phyloP scores from a whole-genome alignment of 2,329 filamentous ascomycete genomes.

The Curvularia verruculosa region DNA sequence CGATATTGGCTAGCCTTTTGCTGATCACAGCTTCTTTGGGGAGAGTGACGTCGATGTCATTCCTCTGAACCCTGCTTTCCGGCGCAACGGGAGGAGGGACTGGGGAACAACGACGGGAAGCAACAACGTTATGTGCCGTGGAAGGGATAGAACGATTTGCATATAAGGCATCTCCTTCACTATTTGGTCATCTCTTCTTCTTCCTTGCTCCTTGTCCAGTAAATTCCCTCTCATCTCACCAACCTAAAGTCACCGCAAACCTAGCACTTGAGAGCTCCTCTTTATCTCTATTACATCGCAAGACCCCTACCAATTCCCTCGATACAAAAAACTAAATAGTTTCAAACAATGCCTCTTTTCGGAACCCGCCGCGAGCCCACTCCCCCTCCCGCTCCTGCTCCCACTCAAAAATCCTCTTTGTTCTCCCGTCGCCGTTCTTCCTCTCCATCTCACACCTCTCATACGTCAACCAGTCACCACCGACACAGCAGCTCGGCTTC shows the following conservation, averaged over 20 bases:
- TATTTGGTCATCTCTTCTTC: not conserved
- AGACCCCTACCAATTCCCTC: not conserved
- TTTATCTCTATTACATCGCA: not conserved
- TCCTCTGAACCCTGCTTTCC: constrained; percentile 14
- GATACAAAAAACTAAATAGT: not conserved
- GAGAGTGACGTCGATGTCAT: constrained; percentile 23
- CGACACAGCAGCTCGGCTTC: constrained; percentile 27
- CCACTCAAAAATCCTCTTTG: constrained; percentile 37
- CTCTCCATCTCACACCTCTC: constrained; percentile 20
- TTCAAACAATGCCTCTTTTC: constrained; percentile 47
- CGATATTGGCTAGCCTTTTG: constrained; percentile 3
- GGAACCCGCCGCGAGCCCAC: constrained; percentile 35
- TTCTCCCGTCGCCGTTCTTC: constrained; percentile 49
- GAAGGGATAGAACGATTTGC: not conserved
- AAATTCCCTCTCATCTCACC: not conserved
- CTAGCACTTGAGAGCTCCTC: not conserved
- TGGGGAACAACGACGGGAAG: not conserved
- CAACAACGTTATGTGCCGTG: not conserved
- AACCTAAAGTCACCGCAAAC: not conserved
- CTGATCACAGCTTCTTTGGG: constrained; percentile 13
- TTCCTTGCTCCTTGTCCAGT: not conserved
- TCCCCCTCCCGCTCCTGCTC: constrained; percentile 33
- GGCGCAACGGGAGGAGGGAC: not conserved
- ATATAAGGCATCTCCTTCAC: not conserved
- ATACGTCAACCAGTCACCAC: constrained; percentile 1